These are phyloP conservation scores for Tricharina praecox DNA, from an alignment of 495 filamentous ascomycete species.

Conservation along the genomic window DNA sequence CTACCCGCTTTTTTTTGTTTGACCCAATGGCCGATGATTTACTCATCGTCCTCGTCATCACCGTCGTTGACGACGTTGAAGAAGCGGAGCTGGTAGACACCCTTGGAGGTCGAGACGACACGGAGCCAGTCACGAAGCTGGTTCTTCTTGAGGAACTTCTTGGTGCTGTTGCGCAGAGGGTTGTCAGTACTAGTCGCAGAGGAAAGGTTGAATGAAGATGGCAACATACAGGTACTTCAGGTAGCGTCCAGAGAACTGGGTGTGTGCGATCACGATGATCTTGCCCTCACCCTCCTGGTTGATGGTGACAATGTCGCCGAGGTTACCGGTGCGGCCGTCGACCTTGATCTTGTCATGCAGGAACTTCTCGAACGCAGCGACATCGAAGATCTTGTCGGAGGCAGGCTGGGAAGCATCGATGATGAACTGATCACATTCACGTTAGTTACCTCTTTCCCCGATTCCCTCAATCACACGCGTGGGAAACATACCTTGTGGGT, in stretches of 20 bases:
- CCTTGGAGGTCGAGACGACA: slow-evolving; percentile 89
- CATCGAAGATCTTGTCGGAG: slow-evolving; percentile 99
- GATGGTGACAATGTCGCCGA: slow-evolving; percentile 85
- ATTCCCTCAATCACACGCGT: slow-evolving; percentile 1
- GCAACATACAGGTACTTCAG: slow-evolving; percentile 89
- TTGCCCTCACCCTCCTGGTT: slow-evolving; percentile 82
- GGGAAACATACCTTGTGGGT: slow-evolving; percentile 44
- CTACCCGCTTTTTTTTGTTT: not conserved
- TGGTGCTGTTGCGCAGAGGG: slow-evolving; percentile 48
- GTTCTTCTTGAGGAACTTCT: slow-evolving; percentile 99
- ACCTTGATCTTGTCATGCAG: slow-evolving; percentile 99
- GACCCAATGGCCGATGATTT: too few relatives aligned
- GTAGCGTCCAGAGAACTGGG: slow-evolving; percentile 94
- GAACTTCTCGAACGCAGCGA: slow-evolving; percentile 98
- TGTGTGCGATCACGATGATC: slow-evolving; percentile 94
- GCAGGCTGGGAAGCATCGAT: slow-evolving; percentile 98
- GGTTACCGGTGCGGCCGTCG: slow-evolving; percentile 91
- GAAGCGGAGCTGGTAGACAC: slow-evolving; percentile 98
- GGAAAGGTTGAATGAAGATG: too few relatives aligned
- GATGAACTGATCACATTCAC: slow-evolving; percentile 57
- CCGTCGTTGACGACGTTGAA: slow-evolving; percentile 99
- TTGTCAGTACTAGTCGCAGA: not conserved
- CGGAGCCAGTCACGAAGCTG: slow-evolving; percentile 99
- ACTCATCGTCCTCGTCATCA: slow-evolving; percentile 93
- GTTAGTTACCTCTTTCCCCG: slow-evolving; percentile 9